Percentiles rank a stretch among this genome's conserved stretches.
These are phyloP conservation scores for Ensete glaucum DNA, from an alignment of 176 grass and related monocot species.

Conservation along the genomic window DNA sequence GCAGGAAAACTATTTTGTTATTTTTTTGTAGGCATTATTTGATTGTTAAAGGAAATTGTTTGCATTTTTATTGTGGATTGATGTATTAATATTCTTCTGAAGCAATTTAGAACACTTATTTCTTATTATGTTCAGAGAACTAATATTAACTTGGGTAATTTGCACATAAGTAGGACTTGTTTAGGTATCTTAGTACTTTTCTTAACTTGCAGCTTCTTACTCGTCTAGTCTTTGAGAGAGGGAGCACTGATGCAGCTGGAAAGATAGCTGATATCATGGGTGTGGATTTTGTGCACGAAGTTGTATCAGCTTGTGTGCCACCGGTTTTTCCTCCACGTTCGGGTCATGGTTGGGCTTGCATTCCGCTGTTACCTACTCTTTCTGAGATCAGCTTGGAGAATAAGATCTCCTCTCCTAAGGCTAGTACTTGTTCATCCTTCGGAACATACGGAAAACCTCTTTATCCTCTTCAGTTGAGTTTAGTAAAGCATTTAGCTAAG, in stretches of 20 bases:
- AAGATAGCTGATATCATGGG: conserved; percentile 88
- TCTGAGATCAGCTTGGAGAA: conserved; percentile 34
- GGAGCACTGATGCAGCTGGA: conserved; percentile 82
- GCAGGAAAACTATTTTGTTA: too few species aligned
- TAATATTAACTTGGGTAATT: not conserved
- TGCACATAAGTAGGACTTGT: too few species aligned
- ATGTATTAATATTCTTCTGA: not conserved
- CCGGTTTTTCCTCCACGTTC: conserved; percentile 87
- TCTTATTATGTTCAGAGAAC: not conserved
- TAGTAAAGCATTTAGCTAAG: conserved; percentile 76
- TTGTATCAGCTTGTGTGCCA: conserved; percentile 87
- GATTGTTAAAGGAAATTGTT: not conserved
- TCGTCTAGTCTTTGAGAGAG: conserved; percentile 82
- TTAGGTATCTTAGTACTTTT: conserved; percentile 24
- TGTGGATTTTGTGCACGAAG: conserved; percentile 88
- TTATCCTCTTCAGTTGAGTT: conserved; percentile 79
- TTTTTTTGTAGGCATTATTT: not conserved
- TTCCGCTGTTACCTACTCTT: conserved; percentile 56
- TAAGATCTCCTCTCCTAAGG: conserved; percentile 22
- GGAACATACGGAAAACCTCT: conserved; percentile 46
- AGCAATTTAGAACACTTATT: not conserved
- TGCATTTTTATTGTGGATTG: not conserved
- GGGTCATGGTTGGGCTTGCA: conserved; percentile 89
- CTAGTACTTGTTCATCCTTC: conserved; percentile 16
- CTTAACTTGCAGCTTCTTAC: conserved; percentile 67